Evolutionary conservation across 2,329 filamentous ascomycete genomes (phyloP).

Genomic region (Penicillium sp.): DNA sequence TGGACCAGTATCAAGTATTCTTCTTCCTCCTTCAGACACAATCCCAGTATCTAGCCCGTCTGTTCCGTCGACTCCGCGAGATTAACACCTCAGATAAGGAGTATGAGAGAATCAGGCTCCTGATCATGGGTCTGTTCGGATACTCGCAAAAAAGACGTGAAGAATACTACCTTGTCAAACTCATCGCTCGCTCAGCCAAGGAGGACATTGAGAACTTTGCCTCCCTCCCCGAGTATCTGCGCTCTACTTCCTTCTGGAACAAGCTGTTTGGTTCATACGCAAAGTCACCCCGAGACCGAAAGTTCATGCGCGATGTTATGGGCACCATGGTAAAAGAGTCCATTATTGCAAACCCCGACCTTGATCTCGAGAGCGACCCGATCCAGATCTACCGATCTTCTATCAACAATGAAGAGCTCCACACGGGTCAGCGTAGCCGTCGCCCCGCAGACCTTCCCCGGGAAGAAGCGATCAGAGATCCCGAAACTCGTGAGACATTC

Average conservation of each 20-base stretch:
- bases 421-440: slow-evolving; percentile 79
- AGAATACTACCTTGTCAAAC: slow-evolving; percentile 92
- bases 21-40: slow-evolving; percentile 98
- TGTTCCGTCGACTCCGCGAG: slow-evolving; percentile 82
- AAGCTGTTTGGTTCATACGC: slow-evolving; percentile 85
- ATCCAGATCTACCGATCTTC: slow-evolving; percentile 94
- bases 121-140: slow-evolving; percentile 95
- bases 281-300: slow-evolving; percentile 85
- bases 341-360: slow-evolving; percentile 83
- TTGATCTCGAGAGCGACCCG: slow-evolving; percentile 94
- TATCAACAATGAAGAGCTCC: slow-evolving; percentile 95
- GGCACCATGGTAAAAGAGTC: slow-evolving; percentile 84
- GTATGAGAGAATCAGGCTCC: slow-evolving; percentile 82
- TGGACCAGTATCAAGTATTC: slow-evolving; percentile 94
- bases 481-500: slow-evolving; percentile 86
- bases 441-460: slow-evolving; percentile 81
- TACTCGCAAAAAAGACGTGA: slow-evolving; percentile 96
- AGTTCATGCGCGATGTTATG: slow-evolving; percentile 83
- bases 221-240: slow-evolving; percentile 77
- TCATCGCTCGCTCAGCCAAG: slow-evolving; percentile 75
- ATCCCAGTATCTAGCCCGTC: slow-evolving; percentile 83
- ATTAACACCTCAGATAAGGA: slow-evolving; percentile 86
- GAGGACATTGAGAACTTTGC: slow-evolving; percentile 77
- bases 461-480: slow-evolving; percentile 92
- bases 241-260: slow-evolving; percentile 90